Evolutionary conservation across 1,284 basidiomycete genomes (phyloP), one percentile per base, ranked within the genome.

Genomic region (Moesziomyces antarcticus): DNA sequence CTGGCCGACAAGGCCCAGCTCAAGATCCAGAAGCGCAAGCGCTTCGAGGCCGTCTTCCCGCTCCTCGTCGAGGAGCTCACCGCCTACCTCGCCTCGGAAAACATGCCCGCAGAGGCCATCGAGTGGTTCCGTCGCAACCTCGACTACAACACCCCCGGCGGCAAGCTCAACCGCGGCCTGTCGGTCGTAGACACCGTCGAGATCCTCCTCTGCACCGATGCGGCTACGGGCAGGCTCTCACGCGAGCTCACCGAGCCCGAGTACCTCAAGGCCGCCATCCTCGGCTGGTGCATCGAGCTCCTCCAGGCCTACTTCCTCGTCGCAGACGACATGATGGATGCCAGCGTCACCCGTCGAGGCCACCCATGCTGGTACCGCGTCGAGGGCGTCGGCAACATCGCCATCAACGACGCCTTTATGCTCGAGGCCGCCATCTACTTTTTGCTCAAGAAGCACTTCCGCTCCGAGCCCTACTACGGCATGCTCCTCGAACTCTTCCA

Each of bases 281-380:
- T 99, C 44, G 97, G 96, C 8, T 99, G 96, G 97, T 92, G 93
- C 85, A 90, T 99, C 75, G 96, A 99, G 86, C 88, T 98, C 93
- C 89, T 98, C 16, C 97, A 99, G 91, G 94, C 94, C 0, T 98
- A 92, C 87, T 98, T 98, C 89, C 89, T 99, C 58, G 95, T 99
- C 58, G 90, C 94, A 22, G 96, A 99, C 86, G 96, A 99, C 85
- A 95, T 99, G 85, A 99, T 98, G 95, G 97, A 99, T 85, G 85
- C 89, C 24, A 93, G 91, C 51, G 90, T 97, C 79, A 99, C 95
- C 7, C 92, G 97, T 43, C 91, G 96, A n/a, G 92, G 93, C n/a
- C 95, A 98, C 84, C 93, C 95, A 0, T 99, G 96, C 86, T 99
- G 93, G 93, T 99, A 96, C 87, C 52, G 73, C 16, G 77, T 82